These are phyloP conservation scores for Acorus calamus DNA, from an alignment of 106 monocot genomes.

Conservation along the genomic window DNA sequence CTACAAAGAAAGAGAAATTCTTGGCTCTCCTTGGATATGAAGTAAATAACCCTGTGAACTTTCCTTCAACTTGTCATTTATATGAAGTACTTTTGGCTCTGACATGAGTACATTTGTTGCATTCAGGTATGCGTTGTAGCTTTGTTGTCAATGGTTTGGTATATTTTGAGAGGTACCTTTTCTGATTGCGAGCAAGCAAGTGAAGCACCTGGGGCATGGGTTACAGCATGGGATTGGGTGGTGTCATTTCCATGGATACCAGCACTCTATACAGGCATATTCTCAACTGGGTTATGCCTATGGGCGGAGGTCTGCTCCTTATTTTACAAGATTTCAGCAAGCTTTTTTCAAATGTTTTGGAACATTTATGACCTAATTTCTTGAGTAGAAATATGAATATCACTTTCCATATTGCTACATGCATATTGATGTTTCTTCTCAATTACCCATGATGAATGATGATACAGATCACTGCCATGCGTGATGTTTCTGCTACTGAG, in stretches of 20 bases:
- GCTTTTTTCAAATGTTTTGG: background rate
- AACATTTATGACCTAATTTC: background rate
- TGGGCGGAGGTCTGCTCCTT: conserved; percentile 53
- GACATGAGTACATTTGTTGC: background rate
- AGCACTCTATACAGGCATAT: conserved; percentile 76
- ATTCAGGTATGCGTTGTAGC: conserved; percentile 55
- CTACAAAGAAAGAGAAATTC: conserved; percentile 48
- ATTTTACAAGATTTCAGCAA: background rate
- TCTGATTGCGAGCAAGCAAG: conserved; percentile 9
- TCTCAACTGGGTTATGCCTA: conserved; percentile 71
- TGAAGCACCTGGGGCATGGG: conserved; percentile 20
- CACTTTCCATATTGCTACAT: background rate
- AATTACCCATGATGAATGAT: background rate
- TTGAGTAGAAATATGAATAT: background rate
- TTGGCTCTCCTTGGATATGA: conserved; percentile 73
- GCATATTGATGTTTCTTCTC: background rate
- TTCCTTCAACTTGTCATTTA: background rate
- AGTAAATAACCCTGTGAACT: conserved; percentile 20
- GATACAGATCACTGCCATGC: conserved; percentile 76
- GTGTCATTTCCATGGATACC: conserved; percentile 90
- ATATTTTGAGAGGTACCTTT: conserved; percentile 21
- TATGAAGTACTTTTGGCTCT: no score
- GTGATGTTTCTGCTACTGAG: conserved; percentile 73
- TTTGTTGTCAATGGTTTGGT: conserved; percentile 54
- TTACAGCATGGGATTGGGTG: conserved; percentile 29